A percentile compares a stretch with the other conserved stretches of the same genome.
Conservation (phyloP, 2,329 filamentous ascomycete species). For the Exophiala viscosa region DNA sequence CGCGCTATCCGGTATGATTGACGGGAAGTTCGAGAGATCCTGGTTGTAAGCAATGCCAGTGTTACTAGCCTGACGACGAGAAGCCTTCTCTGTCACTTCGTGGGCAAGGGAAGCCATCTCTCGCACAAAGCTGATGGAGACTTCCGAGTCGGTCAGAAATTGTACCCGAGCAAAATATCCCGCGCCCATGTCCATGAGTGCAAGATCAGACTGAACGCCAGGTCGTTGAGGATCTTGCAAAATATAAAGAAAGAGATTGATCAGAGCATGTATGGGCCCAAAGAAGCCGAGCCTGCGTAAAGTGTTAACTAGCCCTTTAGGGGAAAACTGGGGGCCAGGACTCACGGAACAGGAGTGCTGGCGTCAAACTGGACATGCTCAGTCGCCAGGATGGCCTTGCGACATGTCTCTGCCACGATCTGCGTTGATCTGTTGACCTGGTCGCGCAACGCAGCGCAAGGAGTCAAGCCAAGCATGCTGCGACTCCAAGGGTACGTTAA, state of each 20-base stretch:
- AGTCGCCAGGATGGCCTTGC: constrained; percentile 1
- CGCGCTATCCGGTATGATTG: too few relatives aligned
- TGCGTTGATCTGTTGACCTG: constrained; percentile 1
- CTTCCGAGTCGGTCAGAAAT: not conserved
- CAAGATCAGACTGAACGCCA: not conserved
- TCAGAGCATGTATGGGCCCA: not conserved
- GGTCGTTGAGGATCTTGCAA: not conserved
- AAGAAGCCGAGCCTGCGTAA: too few relatives aligned
- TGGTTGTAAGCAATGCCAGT: too few relatives aligned
- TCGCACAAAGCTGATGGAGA: not conserved
- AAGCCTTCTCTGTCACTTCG: not conserved
- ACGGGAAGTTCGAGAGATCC: too few relatives aligned
- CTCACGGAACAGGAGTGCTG: constrained; percentile 3
- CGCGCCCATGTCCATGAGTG: not conserved
- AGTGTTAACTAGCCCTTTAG: too few relatives aligned
- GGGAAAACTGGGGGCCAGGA: too few relatives aligned
- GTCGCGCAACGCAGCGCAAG: not conserved
- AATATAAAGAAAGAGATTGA: not conserved
- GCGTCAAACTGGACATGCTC: constrained; percentile 4
- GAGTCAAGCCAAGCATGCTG: constrained; percentile 1
- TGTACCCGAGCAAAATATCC: not conserved
- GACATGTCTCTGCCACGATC: not conserved
- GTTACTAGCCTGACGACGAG: too few relatives aligned
- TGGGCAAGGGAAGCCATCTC: not conserved
- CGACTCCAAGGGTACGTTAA: constrained; percentile 3